Evolutionary conservation across 805 yeast species (phyloP), one percentile per base, ranked within the genome.

Genomic region (Wickerhamiella siamensis): DNA sequence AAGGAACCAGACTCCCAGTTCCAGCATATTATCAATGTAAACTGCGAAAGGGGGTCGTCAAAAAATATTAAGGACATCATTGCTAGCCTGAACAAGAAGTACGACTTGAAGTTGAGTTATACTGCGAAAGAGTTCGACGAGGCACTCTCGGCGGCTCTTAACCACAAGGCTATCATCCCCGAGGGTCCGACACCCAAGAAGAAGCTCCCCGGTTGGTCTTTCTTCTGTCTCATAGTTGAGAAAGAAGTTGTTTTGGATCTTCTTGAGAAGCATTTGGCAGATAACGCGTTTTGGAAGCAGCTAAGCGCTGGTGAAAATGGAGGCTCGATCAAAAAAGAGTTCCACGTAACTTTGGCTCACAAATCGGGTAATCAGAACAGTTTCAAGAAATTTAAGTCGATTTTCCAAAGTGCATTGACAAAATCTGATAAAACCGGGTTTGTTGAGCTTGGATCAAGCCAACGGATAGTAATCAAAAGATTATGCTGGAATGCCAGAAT

Each of bases 1-100:
- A 56, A 47, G 12, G 57, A 54, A 3, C 94, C 94, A 0, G 95
- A 87, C 37, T 60, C 64, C 9, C 49, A 56, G 31, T 88, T 87
- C 62, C 88, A 83, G 55, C 45, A 63, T 10, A 64, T 83, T 2
- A 72, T 91, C 18, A 62, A 78, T 42, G 59, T 91, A 40, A 24
- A 24, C 29, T 24, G 29, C 12, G 29, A 6, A 12, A 6, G 29
- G 29, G 29, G 29, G 29, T 24, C 29, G 10, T 8, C 6, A 24
- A 12, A 24, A 6, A 24, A 24, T 12, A 12, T 24, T 24, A 24
- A 6, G 6, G 61, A 67, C 4, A 43, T 51, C 3, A 71, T 74
- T 1, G 47, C 69, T 18, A 70, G 80, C 0, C 43, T 83, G 27
- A 48, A 62, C 14, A 41, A 56, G 10, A 45, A 58, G 31, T 77